These are phyloP conservation scores for Drechslerella dactyloides DNA, from an alignment of 2,329 filamentous ascomycete species.

Conservation along the genomic window DNA sequence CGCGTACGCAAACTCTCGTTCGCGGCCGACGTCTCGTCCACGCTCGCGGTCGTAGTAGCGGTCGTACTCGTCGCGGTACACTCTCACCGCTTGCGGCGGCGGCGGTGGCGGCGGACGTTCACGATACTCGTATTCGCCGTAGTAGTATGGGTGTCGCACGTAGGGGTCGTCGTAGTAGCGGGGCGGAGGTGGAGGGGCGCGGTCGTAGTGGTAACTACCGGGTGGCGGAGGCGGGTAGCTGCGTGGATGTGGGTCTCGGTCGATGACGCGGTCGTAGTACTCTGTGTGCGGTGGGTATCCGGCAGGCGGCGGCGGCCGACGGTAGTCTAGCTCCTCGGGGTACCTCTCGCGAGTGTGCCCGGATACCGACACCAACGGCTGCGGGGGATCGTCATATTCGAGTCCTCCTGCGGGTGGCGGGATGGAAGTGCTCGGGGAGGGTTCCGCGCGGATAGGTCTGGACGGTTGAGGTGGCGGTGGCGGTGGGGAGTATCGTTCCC, in stretches of 20 bases:
- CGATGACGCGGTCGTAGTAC: slow-evolving; percentile 37
- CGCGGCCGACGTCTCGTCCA: slow-evolving; percentile 36
- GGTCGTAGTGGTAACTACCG: slow-evolving; percentile 28
- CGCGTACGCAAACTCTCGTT: slow-evolving; percentile 14
- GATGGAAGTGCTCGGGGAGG: slow-evolving; percentile 12
- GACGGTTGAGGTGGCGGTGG: slow-evolving; percentile 3
- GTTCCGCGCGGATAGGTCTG: slow-evolving; percentile 3
- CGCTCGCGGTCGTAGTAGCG: slow-evolving; percentile 37
- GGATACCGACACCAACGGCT: slow-evolving; percentile 24
- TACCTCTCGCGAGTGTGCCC: slow-evolving; percentile 32
- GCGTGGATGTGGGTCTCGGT: slow-evolving; percentile 31
- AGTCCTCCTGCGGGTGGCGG: slow-evolving; percentile 38
- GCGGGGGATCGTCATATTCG: slow-evolving; percentile 41
- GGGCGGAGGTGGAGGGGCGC: not conserved
- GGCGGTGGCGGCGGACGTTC: slow-evolving; percentile 6
- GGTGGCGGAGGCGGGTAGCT: slow-evolving; percentile 22
- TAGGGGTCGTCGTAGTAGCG: slow-evolving; percentile 24
- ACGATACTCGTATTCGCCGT: slow-evolving; percentile 37
- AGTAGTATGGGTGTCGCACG: slow-evolving; percentile 33
- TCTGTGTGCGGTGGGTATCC: slow-evolving; percentile 11
- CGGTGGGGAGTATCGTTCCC: slow-evolving; percentile 25
- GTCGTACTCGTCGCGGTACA: slow-evolving; percentile 41
- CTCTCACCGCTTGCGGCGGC: slow-evolving; percentile 10
- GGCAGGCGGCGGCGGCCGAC: slow-evolving; percentile 14
- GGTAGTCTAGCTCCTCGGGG: slow-evolving; percentile 31